Conservation (phyloP, 2,329 filamentous ascomycete species). For the Cercospora sojina region DNA sequence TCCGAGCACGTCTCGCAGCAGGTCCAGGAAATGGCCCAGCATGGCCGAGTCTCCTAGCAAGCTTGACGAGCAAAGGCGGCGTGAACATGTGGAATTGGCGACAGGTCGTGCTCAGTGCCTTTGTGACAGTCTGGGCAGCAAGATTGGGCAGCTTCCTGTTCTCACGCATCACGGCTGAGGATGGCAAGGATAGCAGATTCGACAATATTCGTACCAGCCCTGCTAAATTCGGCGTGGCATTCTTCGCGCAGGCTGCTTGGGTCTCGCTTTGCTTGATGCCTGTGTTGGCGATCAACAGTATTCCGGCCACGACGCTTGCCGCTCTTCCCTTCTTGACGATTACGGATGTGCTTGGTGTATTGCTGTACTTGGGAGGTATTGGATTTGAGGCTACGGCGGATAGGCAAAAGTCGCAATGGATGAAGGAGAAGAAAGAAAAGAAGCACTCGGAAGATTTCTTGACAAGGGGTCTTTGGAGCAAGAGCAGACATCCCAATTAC, state of each 20-base stretch:
- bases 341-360: constrained; percentile 58
- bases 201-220: constrained; percentile 54
- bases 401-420: constrained; percentile 63
- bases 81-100: constrained; percentile 60
- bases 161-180: constrained; percentile 56
- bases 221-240: constrained; percentile 55
- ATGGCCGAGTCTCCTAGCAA: constrained; percentile 50
- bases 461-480: constrained; percentile 61
- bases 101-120: constrained; percentile 55
- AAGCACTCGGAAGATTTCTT: constrained; percentile 67
- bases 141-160: constrained; percentile 65
- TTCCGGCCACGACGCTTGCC: constrained; percentile 55
- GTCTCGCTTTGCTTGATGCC: constrained; percentile 66
- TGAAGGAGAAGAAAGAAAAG: constrained; percentile 61
- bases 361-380: constrained; percentile 60
- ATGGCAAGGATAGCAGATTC: constrained; percentile 60
- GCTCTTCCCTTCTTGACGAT: constrained; percentile 51
- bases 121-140: constrained; percentile 62
- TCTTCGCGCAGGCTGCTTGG: constrained; percentile 65
- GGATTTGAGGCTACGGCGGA: constrained; percentile 63
- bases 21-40: constrained; percentile 43
- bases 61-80: constrained; percentile 46
- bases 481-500: constrained; percentile 66
- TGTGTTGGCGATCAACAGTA: constrained; percentile 62
- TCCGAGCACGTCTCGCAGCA: constrained; percentile 56